Evolutionary conservation across 2,329 filamentous ascomycete species (phyloP).

Genomic region (Ceratocystis destructans): DNA sequence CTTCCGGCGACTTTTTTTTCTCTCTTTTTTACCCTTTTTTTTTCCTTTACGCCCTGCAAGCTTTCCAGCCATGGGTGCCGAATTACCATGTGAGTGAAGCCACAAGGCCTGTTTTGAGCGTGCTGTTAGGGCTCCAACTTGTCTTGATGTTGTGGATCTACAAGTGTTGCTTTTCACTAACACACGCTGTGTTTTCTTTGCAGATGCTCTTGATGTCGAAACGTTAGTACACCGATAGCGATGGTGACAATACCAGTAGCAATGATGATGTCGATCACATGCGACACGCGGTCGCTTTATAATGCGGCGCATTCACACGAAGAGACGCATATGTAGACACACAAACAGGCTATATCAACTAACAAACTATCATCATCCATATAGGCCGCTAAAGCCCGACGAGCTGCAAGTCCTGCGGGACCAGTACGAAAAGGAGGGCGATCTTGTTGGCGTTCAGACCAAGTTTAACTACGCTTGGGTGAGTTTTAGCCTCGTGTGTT

Average conservation of each 20-base stretch:
- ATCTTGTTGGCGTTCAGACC: constrained; percentile 92
- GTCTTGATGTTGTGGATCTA: neutral
- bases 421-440: constrained; percentile 95
- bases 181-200: constrained; percentile 6
- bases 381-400: constrained; percentile 72
- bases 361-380: constrained; percentile 9
- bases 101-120: neutral
- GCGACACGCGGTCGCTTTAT: neutral
- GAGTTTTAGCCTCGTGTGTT: constrained; percentile 25
- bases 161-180: neutral
- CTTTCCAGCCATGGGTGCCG: constrained; percentile 31
- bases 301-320: neutral
- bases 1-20: neutral
- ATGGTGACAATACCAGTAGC: neutral
- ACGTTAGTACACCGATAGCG: constrained; percentile 43
- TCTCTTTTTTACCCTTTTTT: neutral
- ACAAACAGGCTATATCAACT: neutral
- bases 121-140: neutral
- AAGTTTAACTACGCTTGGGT: constrained; percentile 99
- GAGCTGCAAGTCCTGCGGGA: constrained; percentile 85
- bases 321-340: neutral
- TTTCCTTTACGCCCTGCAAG: neutral
- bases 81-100: constrained; percentile 35
- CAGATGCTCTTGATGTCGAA: constrained; percentile 96
- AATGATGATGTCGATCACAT: neutral